Evolutionary conservation across 495 filamentous ascomycete genomes (phyloP), one percentile per base, ranked within the genome.

Genomic region (Pseudotulostoma volvatum): DNA sequence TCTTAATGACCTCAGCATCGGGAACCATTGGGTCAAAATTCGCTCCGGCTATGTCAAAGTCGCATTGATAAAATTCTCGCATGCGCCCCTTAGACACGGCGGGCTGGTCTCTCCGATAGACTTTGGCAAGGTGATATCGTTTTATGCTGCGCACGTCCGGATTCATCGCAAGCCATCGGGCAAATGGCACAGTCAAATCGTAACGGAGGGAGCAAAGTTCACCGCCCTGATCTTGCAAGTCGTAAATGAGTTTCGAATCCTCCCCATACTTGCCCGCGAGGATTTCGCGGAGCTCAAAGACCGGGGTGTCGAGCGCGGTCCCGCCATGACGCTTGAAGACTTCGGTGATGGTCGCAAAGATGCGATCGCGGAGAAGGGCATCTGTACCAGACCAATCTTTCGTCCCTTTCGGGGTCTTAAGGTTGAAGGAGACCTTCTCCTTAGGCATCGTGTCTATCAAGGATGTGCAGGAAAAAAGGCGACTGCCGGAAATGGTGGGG

Each of bases 41-140:
- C 21, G 63, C 57, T 43, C 87, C 88, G 17, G 88, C 88, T 61
- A 95, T 85, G 56, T 96, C 88, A 53, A 95, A 93, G 59, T 96
- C 88, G 59, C 87, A 94, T 64, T 96, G 88, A 58, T 92, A 93
- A 60, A 97, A 94, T 58, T 97, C 88, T 42, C 90, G 72, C 81
- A 95, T 88, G 4, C 84, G 73, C 36, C 90, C 90, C 54, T 86
- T 86, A 37, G 73, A 78, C 66, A 90, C 81, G 38, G 81, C 81
- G 1, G 79, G 79, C 55, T 84, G 79, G 57, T 86, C 81, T 51
- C 81, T 59, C 41, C 81, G 69, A 63, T 85, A 88, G 25, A 92
- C 84, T 59, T 90, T 90, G 40, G 82, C 82, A 44, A 90, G 84
- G 62, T 87, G 81, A 56, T 88, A 90, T 19, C 84, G 68, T 58